These are phyloP conservation scores for Microbotryum lychnidis-dioicae DNA, from an alignment of 1,284 basidiomycete species.

Conservation along the genomic window DNA sequence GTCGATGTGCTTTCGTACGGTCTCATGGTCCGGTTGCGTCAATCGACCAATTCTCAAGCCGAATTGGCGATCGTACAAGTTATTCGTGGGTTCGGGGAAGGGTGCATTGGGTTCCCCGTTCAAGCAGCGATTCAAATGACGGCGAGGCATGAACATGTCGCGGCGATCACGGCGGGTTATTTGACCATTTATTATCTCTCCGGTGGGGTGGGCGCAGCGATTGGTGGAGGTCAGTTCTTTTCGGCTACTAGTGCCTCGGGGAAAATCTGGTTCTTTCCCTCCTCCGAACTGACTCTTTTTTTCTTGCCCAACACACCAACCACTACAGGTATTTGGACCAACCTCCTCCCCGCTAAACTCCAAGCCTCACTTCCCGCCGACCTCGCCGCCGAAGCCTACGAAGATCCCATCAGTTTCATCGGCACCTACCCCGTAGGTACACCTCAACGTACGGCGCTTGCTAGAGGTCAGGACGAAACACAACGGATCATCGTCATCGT, in stretches of 20 bases:
- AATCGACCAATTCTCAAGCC: slow-evolving; percentile 32
- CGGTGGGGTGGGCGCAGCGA: slow-evolving; percentile 39
- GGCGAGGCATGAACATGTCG: slow-evolving; percentile 39
- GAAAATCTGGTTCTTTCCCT: background rate
- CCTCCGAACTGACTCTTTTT: background rate
- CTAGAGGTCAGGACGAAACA: slow-evolving; percentile 40
- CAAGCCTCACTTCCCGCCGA: slow-evolving; percentile 35
- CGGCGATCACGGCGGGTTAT: slow-evolving; percentile 38
- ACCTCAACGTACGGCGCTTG: slow-evolving; percentile 34
- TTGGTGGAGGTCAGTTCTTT: slow-evolving; percentile 36
- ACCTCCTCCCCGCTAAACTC: slow-evolving; percentile 36
- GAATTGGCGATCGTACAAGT: slow-evolving; percentile 39
- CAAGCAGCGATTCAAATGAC: slow-evolving; percentile 39
- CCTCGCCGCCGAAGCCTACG: slow-evolving; percentile 34
- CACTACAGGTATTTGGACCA: slow-evolving; percentile 37
- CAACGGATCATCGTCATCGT: slow-evolving; percentile 38
- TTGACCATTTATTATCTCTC: slow-evolving; percentile 40
- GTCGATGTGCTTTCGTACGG: slow-evolving; percentile 36
- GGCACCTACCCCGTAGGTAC: slow-evolving; percentile 32
- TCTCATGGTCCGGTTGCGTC: slow-evolving; percentile 39
- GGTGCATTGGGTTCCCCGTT: slow-evolving; percentile 38
- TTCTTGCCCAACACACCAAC: background rate
- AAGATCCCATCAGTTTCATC: slow-evolving; percentile 38
- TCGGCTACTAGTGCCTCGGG: no score
- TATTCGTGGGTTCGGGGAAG: slow-evolving; percentile 36